These are phyloP conservation scores for Phytophthora megakarya DNA, from an alignment of 352 stramenopile genomes.

Conservation along the genomic window DNA sequence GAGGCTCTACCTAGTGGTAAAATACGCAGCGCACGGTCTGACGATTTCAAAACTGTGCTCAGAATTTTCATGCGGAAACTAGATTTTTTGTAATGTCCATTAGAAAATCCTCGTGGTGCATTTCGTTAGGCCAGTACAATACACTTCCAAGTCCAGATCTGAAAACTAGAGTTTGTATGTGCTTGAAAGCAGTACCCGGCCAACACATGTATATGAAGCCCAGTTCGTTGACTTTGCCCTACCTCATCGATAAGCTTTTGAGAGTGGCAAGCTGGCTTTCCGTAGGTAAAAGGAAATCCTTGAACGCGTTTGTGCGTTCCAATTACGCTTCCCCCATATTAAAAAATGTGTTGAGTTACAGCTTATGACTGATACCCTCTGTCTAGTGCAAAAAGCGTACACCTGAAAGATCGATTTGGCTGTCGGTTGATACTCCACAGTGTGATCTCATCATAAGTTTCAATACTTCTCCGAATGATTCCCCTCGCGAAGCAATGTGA, in stretches of 20 bases:
- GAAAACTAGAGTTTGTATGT: neutral
- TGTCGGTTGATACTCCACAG: constrained; percentile 10
- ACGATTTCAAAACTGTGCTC: too few relatives aligned
- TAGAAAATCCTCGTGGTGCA: too few relatives aligned
- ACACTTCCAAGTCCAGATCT: neutral
- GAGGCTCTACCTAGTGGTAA: too few relatives aligned
- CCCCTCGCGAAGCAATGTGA: neutral
- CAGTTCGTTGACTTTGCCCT: neutral
- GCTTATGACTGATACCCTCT: constrained; percentile 16
- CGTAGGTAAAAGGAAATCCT: constrained; percentile 12
- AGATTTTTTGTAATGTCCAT: too few relatives aligned
- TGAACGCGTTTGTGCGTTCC: constrained; percentile 2
- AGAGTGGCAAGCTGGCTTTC: neutral
- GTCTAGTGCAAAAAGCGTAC: constrained; percentile 16
- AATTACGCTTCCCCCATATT: constrained; percentile 7
- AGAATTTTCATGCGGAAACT: too few relatives aligned
- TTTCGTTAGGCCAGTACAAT: too few relatives aligned
- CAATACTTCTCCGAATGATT: constrained; percentile 3
- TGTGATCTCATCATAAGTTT: neutral
- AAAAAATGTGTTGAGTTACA: constrained; percentile 7
- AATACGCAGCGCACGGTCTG: too few relatives aligned
- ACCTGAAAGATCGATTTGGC: constrained; percentile 3
- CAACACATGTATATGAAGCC: neutral
- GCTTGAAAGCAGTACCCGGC: neutral
- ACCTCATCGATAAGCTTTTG: neutral